Conservation (phyloP, 345 rosid genomes). For the Barbarea vulgaris region DNA sequence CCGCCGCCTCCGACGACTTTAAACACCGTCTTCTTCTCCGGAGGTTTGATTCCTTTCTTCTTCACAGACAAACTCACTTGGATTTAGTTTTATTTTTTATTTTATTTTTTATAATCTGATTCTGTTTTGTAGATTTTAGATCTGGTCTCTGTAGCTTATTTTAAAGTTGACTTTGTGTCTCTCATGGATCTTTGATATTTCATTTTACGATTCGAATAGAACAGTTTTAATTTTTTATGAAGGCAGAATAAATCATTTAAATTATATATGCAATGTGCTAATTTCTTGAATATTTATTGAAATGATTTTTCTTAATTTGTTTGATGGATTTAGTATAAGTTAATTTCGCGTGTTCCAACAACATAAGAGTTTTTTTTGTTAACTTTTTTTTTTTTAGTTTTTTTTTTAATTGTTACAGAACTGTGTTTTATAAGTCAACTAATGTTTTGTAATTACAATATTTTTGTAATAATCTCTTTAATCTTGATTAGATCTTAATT, state of each 20-base stretch:
- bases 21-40: neutral
- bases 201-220: neutral
- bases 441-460: neutral
- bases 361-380: neutral
- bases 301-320: neutral
- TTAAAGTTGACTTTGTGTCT: constrained; percentile 15
- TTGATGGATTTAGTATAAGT: neutral
- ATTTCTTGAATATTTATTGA: neutral
- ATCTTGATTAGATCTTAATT: constrained; percentile 9
- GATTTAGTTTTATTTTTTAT: neutral
- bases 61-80: constrained; percentile 31
- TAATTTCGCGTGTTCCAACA: constrained; percentile 30
- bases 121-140: constrained; percentile 32
- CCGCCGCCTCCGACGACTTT: constrained; percentile 23
- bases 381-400: neutral
- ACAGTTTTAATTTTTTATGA: neutral
- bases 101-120: too few species aligned
- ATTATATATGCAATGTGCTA: constrained; percentile 28
- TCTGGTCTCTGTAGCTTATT: constrained; percentile 14
- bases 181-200: constrained; percentile 51
- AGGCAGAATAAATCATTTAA: neutral
- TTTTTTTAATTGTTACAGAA: neutral
- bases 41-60: constrained; percentile 18
- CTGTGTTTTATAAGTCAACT: neutral
- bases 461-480: neutral